Evolutionary conservation across 2,329 filamentous ascomycete species (phyloP), one percentile per base, ranked within the genome.

Genomic region (Penicillium sp.): DNA sequence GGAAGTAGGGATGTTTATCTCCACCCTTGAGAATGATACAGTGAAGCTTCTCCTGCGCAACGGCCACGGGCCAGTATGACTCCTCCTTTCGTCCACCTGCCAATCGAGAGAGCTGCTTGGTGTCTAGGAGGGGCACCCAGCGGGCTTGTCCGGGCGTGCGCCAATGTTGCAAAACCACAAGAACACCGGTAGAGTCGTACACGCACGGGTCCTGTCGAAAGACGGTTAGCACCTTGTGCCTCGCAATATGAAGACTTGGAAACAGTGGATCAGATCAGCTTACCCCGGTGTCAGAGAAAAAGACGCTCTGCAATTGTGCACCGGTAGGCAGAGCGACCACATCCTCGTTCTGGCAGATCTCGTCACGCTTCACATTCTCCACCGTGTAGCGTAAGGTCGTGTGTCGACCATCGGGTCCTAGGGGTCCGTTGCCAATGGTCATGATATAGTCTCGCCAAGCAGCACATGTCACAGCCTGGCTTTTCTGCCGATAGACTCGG

Each of bases 1-100:
- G 93, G 72, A 91, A 97, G 73, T 93, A 96, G 0, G 91, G 90
- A 63, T 96, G 88, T 63, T 85, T 81, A 65, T 98, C 93, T 33
- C 86, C 87, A 53, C 93, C 93, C 72, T 98, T 98, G 64, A 98
- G 83, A 60, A 98, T 97, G 71, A 98, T 96, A 73, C 94, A 98
- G 76, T 97, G 91, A 70, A 98, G 98, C 63, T 86, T 91, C 62
- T 86, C 80, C 60, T 90, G 83, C 2, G 91, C 89, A 1, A 97
- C 90, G 1, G 93, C 93, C 29, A 98, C 88, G 1, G 93, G 93
- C 80, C 90, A 98, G 74, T 98, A 98, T 0, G 78, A 81, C 70
- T 98, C 93, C 55, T 86, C 80, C 68, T 95, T 96, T 49, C 85
- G 84, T 26, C 93, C 93, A 3, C 82, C 84, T 0, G 88, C 86